These are phyloP conservation scores for Anaeromyces robustus DNA, from an alignment of 192 early-diverging fungal species.

Conservation along the genomic window DNA sequence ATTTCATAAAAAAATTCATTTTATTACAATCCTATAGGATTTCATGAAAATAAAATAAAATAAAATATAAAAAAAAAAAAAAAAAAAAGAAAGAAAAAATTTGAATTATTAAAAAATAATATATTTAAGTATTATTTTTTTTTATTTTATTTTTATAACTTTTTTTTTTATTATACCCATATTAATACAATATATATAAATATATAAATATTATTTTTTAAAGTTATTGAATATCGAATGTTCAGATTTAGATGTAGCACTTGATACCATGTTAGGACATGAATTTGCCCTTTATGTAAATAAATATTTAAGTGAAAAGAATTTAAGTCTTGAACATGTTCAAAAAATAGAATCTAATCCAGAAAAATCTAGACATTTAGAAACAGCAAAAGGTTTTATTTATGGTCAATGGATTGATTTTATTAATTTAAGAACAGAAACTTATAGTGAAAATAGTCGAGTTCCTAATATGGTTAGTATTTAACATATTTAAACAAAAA, in stretches of 20 bases:
- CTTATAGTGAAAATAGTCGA: conserved; percentile 64
- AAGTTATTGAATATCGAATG: conserved; percentile 70
- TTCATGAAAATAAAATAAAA: no score
- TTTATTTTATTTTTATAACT: no score
- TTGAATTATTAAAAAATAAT: no score
- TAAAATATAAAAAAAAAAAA: no score
- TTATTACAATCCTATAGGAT: no score
- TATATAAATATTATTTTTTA: background rate
- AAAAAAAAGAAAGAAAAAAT: no score
- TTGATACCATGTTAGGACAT: conserved; percentile 84
- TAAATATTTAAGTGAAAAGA: conserved; percentile 25
- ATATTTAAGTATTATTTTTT: no score
- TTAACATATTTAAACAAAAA: no score
- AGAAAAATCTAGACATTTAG: conserved; percentile 90
- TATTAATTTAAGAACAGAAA: conserved; percentile 86
- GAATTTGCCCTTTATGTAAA: conserved; percentile 72
- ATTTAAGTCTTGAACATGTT: conserved; percentile 18
- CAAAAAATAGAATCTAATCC: conserved; percentile 84
- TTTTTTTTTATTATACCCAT: background rate
- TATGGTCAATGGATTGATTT: conserved; percentile 75
- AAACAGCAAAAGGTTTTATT: conserved; percentile 82
- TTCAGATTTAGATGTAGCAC: conserved; percentile 87
- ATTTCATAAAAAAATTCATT: no score
- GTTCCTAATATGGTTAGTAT: conserved; percentile 44
- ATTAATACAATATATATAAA: background rate